phyloP scores from a whole-genome alignment of 2,329 filamentous ascomycete genomes.

The Fonsecaea multimorphosa region DNA sequence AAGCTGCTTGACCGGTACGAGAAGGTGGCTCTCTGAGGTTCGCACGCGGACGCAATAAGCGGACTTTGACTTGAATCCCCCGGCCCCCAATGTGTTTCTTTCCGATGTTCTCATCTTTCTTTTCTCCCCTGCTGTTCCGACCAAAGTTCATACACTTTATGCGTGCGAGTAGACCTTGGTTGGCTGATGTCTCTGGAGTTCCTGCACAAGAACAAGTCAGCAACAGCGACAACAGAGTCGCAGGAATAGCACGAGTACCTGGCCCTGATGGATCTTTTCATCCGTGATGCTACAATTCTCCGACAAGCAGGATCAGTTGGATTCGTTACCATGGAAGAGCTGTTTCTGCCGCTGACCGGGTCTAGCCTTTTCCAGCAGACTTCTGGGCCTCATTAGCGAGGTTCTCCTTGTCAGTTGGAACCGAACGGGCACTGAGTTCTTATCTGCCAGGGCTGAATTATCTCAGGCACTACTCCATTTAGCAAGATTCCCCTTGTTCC shows the following conservation, averaged over 20 bases:
- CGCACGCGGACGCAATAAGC: not conserved
- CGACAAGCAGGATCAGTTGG: constrained; percentile 2
- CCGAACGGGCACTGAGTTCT: constrained; percentile 7
- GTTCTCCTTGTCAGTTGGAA: not conserved
- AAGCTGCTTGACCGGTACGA: not conserved
- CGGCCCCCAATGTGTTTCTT: not conserved
- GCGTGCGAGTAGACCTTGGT: not conserved
- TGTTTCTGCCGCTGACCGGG: not conserved
- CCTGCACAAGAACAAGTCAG: not conserved
- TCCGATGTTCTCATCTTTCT: not conserved
- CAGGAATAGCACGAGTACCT: not conserved
- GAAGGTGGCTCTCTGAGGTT: not conserved
- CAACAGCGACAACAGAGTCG: not conserved
- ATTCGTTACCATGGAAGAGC: not conserved
- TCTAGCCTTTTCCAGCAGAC: constrained; percentile 6
- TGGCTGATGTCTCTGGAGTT: not conserved
- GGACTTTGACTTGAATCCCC: not conserved
- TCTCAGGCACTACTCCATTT: not conserved
- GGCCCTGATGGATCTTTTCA: not conserved
- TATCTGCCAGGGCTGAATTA: not conserved
- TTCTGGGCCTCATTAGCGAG: not conserved
- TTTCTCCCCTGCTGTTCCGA: not conserved
- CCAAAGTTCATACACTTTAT: not conserved
- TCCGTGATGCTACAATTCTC: not conserved
- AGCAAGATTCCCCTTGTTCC: not conserved